Evolutionary conservation across 805 yeast species (phyloP), one percentile per base, ranked within the genome.

Genomic region (Blastobotrys peoriensis): DNA sequence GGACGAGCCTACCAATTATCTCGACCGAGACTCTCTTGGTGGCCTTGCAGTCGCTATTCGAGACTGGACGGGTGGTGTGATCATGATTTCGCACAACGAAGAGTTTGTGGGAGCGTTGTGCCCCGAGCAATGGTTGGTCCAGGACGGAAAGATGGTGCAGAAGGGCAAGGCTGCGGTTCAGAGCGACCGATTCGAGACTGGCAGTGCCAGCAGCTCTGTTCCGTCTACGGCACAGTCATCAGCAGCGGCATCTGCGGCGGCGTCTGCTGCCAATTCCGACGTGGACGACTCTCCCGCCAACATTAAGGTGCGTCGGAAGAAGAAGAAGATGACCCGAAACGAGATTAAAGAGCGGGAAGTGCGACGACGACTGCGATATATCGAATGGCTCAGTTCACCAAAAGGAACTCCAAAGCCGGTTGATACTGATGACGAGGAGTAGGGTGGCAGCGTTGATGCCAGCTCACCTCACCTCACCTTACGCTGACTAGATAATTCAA

Each of bases 21-120:
- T 91, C 69, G 98, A 91, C 68, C 83, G 98, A 74, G 98, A 91
- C 66, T 89, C 98, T 20, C 75, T 91, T 51, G 98, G 98, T 66
- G 98, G 97, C 39, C 75, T 91, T 56, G 98, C 98, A 22, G 80
- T 91, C 58, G 98, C 98, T 41, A 93, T 91, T 62, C 82, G 97
- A 68, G 97, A 91, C 65, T 91, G 98, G 98, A 68, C 78, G 51
- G 98, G 98, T 63, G 98, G 97, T 71, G 98, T 91, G 50, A 94
- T 91, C 47, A 86, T 91, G 95, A 91, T 91, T 69, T 89, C 98
- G 52, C 98, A 91, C 73, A 91, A 91, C 73, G 83, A 82, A 60
- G 98, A 91, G 68, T 91, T 91, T 56, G 96, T 89, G 36, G 95
- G 97, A 44, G 98, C 98, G 4, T 70, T 91, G 58, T 89, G 98